Conservation (phyloP, 169 alveolate genomes). For the Cystoisospora suis region DNA sequence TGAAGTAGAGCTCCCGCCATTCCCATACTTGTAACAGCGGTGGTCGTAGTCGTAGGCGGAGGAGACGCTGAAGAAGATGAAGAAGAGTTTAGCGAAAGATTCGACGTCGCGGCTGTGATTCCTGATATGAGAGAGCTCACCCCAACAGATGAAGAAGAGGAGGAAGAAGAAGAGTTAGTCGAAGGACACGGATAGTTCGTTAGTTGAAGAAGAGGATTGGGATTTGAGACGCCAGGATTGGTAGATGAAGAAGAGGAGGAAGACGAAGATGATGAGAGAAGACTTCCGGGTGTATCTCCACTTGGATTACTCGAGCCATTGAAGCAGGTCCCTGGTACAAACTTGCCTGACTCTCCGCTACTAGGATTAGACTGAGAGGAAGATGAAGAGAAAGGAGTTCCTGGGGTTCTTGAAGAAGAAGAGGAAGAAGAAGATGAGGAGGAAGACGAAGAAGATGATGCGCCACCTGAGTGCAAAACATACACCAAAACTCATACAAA, state of each 20-base stretch:
- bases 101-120: conserved; percentile 10
- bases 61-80: conserved; percentile 39
- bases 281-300: too few relatives aligned
- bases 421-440: background rate
- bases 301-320: too few relatives aligned
- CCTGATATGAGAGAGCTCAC: background rate
- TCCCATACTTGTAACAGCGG: conserved; percentile 72
- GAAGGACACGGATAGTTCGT: too few relatives aligned
- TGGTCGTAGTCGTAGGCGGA: conserved; percentile 20
- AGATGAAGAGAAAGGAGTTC: background rate
- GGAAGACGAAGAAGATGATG: background rate
- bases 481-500: background rate
- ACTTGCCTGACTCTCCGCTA: background rate
- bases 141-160: background rate
- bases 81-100: background rate
- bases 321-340: background rate
- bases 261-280: too few relatives aligned
- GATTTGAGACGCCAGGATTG: too few relatives aligned
- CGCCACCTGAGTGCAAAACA: background rate
- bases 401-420: background rate
- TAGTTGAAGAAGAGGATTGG: too few relatives aligned
- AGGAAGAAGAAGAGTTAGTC: too few relatives aligned
- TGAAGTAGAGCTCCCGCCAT: conserved; percentile 69
- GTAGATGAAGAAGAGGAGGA: too few relatives aligned
- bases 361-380: background rate